Percentiles rank a stretch among this genome's conserved stretches.
Evolutionary conservation across 805 yeast genomes (phyloP).

Genomic region (Maudiozyma serrabonitensis): DNA sequence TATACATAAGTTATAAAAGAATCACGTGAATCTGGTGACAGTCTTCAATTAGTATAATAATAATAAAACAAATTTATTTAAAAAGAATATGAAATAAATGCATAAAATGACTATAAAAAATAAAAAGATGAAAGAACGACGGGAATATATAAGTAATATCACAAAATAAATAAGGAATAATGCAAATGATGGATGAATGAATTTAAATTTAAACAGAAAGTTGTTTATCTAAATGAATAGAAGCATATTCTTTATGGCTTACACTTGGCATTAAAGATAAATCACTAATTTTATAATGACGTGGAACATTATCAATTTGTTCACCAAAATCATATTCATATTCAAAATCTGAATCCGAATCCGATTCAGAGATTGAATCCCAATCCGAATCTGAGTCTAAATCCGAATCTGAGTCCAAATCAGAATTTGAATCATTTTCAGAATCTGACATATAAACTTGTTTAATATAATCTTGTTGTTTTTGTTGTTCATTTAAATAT

Average conservation of each 20-base stretch:
- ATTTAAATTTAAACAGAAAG: neutral
- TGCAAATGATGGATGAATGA: neutral
- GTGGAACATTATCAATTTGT: conserved; percentile 1
- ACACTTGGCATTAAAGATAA: neutral
- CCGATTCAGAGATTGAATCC: conserved; percentile 1
- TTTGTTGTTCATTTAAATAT: neutral
- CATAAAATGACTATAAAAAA: too few species aligned
- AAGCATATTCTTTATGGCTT: neutral
- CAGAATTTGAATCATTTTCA: neutral
- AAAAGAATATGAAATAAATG: too few species aligned
- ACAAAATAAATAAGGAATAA: too few species aligned
- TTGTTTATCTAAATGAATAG: neutral
- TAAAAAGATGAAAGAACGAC: too few species aligned
- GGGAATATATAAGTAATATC: neutral
- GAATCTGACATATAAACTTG: neutral
- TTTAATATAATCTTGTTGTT: neutral
- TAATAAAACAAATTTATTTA: too few species aligned
- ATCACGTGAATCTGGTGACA: too few species aligned
- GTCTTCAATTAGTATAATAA: too few species aligned
- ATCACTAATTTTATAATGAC: neutral
- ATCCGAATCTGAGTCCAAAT: conserved; percentile 2
- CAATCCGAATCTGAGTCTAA: conserved; percentile 1
- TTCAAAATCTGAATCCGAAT: conserved; percentile 2
- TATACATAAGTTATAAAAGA: too few species aligned
- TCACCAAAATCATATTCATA: neutral